Evolutionary conservation across 2,329 filamentous ascomycete genomes (phyloP).

Genomic region (Xylaria sp.): DNA sequence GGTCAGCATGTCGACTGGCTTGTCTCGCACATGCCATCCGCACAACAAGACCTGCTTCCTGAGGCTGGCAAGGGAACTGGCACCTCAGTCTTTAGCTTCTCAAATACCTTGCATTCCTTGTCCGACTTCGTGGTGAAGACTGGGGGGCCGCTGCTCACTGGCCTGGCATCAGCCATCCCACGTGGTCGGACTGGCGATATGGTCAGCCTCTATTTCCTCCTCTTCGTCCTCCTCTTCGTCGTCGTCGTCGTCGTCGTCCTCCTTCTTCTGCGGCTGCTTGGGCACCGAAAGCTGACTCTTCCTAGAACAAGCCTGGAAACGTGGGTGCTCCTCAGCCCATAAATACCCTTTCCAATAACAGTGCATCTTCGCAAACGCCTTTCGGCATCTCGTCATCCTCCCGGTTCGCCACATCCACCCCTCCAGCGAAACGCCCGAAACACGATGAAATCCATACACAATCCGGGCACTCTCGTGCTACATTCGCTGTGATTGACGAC

Average conservation of each 20-base stretch:
- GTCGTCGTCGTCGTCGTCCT: background rate
- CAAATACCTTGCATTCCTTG: background rate
- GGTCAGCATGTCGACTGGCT: slow-evolving; percentile 41
- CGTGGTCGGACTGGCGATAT: slow-evolving; percentile 35
- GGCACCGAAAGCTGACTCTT: slow-evolving; percentile 14
- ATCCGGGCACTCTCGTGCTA: slow-evolving; percentile 34
- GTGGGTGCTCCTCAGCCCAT: slow-evolving; percentile 37
- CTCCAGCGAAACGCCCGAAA: slow-evolving; percentile 42
- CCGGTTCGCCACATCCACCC: slow-evolving; percentile 17
- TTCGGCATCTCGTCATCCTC: slow-evolving; percentile 18
- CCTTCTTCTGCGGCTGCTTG: background rate
- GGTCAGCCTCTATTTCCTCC: slow-evolving; percentile 19
- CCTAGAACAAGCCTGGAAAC: slow-evolving; percentile 31
- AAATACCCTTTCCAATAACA: slow-evolving; percentile 42
- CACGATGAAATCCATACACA: slow-evolving; percentile 26
- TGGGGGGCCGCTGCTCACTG: background rate
- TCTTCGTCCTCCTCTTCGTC: background rate
- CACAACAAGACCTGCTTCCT: slow-evolving; percentile 28
- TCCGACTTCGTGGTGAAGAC: slow-evolving; percentile 9
- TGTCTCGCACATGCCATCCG: slow-evolving; percentile 33
- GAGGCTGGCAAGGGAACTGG: slow-evolving; percentile 30
- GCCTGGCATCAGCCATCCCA: slow-evolving; percentile 20
- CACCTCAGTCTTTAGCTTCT: slow-evolving; percentile 2
- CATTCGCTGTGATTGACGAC: slow-evolving; percentile 25
- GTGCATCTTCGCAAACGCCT: slow-evolving; percentile 17